Base-by-base conservation (phyloP, 2,329 filamentous ascomycete genomes). In the Ophiostoma sp. region DNA sequence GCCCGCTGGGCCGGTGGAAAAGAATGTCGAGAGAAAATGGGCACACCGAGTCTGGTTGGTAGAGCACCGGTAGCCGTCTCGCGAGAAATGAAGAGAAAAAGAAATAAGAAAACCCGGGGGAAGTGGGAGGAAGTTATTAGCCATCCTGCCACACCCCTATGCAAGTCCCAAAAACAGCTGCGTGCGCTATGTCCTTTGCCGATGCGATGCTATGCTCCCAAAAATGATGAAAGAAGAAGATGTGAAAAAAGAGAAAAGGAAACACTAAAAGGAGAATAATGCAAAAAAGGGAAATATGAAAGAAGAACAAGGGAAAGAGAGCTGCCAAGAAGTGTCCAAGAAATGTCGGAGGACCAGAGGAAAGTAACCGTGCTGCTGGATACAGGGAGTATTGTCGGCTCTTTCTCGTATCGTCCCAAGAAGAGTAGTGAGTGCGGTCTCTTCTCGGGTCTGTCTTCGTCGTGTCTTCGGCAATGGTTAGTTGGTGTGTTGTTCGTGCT, bases 401-500 rank as follows among this genome's bases (percentile, higher is more conserved):
- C 22, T 45, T 45, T 45, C 12, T 39, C 33, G n/a, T 42, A 28
- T 33, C 22, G 25, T 33, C 55, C 22, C 25, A 17, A 52, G 17
- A 71, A 63, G 52, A 71, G 15, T 22, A 12, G 39, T 66, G 36
- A 3, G 61, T 42, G 28, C 22, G 19, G 15, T 45, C 33, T 59
- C 48, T 19, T 68, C 31, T 42, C 25, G 45, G 25, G 42, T 19
- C 11, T 66, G 17, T 72, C 68, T 52, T 70, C 25, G 71, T 69
- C 59, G 25, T 75, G 74, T 75, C 74, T 75, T 74, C 59, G 70
- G 74, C 64, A 74, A 70, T 45, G 74, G 72, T 33, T 55, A n/a
- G 48, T 9, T 61, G 63, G 63, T 48, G 33, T 36, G 42, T 63
- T 19, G 45, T 70, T 11, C 9, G 42, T 19, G 52, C 3, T 45